Percentiles rank a stretch among this genome's conserved stretches.
phyloP scores from a whole-genome alignment of 768 basidiomycete genomes.

The Tephrocybe sp. region DNA sequence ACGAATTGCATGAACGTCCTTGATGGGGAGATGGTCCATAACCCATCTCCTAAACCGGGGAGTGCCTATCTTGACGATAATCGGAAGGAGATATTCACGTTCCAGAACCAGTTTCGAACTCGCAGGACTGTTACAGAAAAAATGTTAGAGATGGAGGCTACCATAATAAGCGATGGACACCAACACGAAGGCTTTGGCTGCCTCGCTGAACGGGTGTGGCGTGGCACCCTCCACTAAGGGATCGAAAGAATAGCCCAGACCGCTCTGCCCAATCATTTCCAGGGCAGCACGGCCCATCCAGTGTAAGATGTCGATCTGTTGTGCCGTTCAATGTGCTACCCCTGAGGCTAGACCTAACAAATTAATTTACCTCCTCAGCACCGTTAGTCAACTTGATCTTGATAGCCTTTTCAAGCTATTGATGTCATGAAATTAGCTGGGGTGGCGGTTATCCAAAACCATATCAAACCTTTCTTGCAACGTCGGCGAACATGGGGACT shows the following conservation, averaged over 20 bases:
- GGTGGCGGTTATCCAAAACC: not conserved
- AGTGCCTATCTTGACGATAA: slow-evolving; percentile 12
- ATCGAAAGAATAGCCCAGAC: too few species aligned
- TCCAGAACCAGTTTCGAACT: slow-evolving; percentile 5
- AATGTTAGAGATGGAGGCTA: not conserved
- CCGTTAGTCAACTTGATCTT: not conserved
- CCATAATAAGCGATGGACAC: not conserved
- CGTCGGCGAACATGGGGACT: slow-evolving; percentile 15
- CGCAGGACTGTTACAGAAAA: slow-evolving; percentile 3
- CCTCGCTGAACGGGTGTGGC: slow-evolving; percentile 6
- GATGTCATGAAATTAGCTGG: not conserved
- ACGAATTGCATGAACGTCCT: not conserved
- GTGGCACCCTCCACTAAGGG: too few species aligned
- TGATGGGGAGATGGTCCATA: slow-evolving; percentile 6
- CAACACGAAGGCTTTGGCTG: slow-evolving; percentile 2
- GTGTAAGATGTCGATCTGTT: slow-evolving; percentile 14
- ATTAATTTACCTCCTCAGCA: slow-evolving; percentile 8
- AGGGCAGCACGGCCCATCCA: not conserved
- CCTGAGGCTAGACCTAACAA: too few species aligned
- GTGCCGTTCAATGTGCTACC: too few species aligned
- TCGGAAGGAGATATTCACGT: slow-evolving; percentile 7
- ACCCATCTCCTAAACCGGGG: slow-evolving; percentile 12
- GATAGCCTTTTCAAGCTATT: slow-evolving; percentile 3
- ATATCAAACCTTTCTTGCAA: slow-evolving; percentile 12
- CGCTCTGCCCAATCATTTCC: too few species aligned